Percentiles rank a stretch among this genome's conserved stretches.
Conservation (phyloP, 768 basidiomycete genomes). For the Tricholoma furcatifolium region DNA sequence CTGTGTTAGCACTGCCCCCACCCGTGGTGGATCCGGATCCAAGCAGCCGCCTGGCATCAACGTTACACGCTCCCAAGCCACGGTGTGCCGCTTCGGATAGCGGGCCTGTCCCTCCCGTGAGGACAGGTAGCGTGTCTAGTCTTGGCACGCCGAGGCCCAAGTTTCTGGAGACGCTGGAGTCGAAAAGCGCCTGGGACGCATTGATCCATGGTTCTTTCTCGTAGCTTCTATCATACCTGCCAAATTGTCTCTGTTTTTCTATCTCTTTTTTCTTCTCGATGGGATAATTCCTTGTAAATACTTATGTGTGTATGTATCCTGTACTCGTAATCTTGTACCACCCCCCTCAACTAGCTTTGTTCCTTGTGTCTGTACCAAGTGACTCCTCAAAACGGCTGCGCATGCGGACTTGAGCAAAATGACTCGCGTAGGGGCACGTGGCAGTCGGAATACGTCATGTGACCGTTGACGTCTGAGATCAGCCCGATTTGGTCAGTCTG, state of each 20-base stretch:
- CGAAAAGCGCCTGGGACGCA: conserved; percentile 66
- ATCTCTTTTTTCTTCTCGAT: not conserved
- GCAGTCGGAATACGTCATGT: not conserved
- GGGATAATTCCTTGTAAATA: too few relatives aligned
- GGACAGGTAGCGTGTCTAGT: conserved; percentile 14
- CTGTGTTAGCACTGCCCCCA: conserved; percentile 13
- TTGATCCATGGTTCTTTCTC: conserved; percentile 67
- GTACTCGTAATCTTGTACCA: conserved; percentile 4
- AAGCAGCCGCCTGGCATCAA: not conserved
- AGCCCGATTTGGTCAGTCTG: not conserved
- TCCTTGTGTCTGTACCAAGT: too few relatives aligned
- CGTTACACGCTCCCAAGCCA: conserved; percentile 18
- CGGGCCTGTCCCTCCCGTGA: conserved; percentile 7
- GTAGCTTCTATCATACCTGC: conserved; percentile 24
- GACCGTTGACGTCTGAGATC: not conserved
- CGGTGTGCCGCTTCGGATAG: conserved; percentile 12
- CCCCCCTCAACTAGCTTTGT: not conserved
- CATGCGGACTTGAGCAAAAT: too few relatives aligned
- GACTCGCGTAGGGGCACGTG: too few relatives aligned
- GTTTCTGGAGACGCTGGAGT: conserved; percentile 57
- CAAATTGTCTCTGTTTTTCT: not conserved
- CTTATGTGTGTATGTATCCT: conserved; percentile 9
- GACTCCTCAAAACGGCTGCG: too few relatives aligned
- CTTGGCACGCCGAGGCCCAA: conserved; percentile 39
- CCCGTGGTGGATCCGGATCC: conserved; percentile 9